Conservation (phyloP, 2,329 filamentous ascomycete genomes). For the Aspergillus latus region DNA sequence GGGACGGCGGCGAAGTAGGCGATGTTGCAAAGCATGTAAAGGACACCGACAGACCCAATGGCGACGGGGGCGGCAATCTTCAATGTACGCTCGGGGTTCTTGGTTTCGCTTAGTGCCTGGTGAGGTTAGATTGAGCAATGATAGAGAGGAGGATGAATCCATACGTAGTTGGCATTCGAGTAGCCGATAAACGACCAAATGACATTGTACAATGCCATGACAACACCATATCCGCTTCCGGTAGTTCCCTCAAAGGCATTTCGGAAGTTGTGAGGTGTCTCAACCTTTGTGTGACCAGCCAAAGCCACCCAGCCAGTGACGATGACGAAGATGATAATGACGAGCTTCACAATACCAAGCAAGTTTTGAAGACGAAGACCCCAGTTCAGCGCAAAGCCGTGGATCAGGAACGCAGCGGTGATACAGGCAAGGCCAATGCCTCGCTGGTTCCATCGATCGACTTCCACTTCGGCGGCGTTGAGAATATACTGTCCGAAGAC, state of each 20-base stretch:
- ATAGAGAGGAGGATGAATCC: conserved; percentile 14
- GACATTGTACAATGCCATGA: conserved; percentile 61
- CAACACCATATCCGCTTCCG: conserved; percentile 48
- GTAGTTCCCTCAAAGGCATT: conserved; percentile 42
- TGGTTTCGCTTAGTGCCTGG: conserved; percentile 54
- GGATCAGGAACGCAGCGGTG: conserved; percentile 49
- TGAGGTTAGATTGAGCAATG: conserved; percentile 19
- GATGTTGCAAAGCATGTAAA: conserved; percentile 60
- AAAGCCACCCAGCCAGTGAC: conserved; percentile 44
- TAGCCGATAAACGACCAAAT: conserved; percentile 63
- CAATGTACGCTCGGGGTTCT: conserved; percentile 58
- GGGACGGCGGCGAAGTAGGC: conserved; percentile 61
- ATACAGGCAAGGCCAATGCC: conserved; percentile 50
- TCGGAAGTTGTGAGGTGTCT: conserved; percentile 38
- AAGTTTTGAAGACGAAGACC: conserved; percentile 52
- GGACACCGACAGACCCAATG: conserved; percentile 53
- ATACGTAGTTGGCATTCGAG: conserved; percentile 62
- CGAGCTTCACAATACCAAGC: conserved; percentile 51
- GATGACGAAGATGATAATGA: conserved; percentile 51
- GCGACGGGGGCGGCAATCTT: conserved; percentile 58
- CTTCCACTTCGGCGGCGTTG: conserved; percentile 45
- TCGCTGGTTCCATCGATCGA: conserved; percentile 52
- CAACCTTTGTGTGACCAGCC: conserved; percentile 38
- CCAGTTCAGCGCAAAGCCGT: conserved; percentile 48
- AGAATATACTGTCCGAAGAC: conserved; percentile 55